Percentiles rank a stretch among this genome's conserved stretches.
These are phyloP conservation scores for Boletus huronensis DNA, from an alignment of 768 basidiomycete genomes.

Conservation along the genomic window DNA sequence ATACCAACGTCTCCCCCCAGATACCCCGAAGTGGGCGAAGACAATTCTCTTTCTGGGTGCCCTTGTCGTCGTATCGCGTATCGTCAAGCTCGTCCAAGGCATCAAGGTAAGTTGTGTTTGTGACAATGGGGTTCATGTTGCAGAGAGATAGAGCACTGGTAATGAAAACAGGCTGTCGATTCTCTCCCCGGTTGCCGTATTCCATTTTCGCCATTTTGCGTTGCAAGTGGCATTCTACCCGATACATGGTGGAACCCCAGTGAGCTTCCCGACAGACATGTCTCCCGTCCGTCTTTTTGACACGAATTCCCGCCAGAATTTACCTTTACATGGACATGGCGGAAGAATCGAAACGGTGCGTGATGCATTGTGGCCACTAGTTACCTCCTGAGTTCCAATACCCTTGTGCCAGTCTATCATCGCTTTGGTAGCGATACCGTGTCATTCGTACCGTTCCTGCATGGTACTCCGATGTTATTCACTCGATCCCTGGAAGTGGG, in stretches of 20 bases:
- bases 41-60: neutral
- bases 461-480: constrained; percentile 11
- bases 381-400: neutral
- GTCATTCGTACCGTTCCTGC: constrained; percentile 17
- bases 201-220: constrained; percentile 12
- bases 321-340: constrained; percentile 19
- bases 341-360: constrained; percentile 14
- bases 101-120: constrained; percentile 6
- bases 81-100: constrained; percentile 12
- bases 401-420: constrained; percentile 7
- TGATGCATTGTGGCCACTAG: neutral
- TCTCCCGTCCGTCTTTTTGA: neutral
- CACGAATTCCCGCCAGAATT: neutral
- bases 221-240: neutral
- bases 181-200: constrained; percentile 17
- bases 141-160: neutral
- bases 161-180: neutral
- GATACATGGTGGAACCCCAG: constrained; percentile 19
- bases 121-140: neutral
- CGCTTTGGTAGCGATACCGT: constrained; percentile 13
- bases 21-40: neutral
- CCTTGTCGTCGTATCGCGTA: constrained; percentile 10
- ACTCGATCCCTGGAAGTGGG: constrained; percentile 18
- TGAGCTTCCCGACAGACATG: neutral
- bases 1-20: neutral